A percentile compares a stretch with the other conserved stretches of the same genome.
These are phyloP conservation scores for Emericellopsis atlantica DNA, from an alignment of 2,329 filamentous ascomycete species.

Conservation along the genomic window DNA sequence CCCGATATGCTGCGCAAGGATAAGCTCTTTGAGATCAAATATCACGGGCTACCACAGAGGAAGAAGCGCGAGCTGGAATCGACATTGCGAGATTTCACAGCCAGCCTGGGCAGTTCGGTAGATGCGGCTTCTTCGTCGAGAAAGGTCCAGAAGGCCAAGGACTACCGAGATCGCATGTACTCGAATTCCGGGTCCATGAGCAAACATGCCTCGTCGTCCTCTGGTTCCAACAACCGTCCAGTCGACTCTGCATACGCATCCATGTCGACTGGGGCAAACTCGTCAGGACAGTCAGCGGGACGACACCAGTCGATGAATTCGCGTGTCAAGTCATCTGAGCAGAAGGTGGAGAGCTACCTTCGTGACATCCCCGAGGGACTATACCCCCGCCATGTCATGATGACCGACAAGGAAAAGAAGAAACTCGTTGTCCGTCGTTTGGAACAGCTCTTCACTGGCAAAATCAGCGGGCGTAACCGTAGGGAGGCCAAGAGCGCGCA, in stretches of 20 bases:
- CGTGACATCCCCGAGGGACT: conserved; percentile 60
- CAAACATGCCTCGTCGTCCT: conserved; percentile 39
- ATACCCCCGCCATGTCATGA: conserved; percentile 44
- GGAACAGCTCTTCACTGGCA: conserved; percentile 74
- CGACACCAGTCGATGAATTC: conserved; percentile 19
- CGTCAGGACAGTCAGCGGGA: conserved; percentile 24
- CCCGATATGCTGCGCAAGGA: conserved; percentile 58
- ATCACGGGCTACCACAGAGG: conserved; percentile 57
- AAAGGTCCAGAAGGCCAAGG: background rate
- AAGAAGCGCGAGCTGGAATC: conserved; percentile 70
- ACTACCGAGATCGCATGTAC: conserved; percentile 19
- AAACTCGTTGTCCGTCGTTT: conserved; percentile 63
- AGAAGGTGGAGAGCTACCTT: conserved; percentile 57
- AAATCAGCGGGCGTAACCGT: conserved; percentile 26
- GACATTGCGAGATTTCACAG: conserved; percentile 57
- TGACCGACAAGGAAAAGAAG: conserved; percentile 66
- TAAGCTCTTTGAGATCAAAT: conserved; percentile 71
- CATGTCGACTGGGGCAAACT: conserved; percentile 41
- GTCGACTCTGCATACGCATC: conserved; percentile 57
- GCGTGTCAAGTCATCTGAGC: conserved; percentile 31
- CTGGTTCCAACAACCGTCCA: conserved; percentile 38
- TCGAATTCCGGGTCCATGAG: conserved; percentile 29
- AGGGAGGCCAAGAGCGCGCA: conserved; percentile 3
- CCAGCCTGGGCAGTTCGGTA: conserved; percentile 41
- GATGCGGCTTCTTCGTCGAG: conserved; percentile 22